Evolutionary conservation across 1,139 yeast species (phyloP).

Genomic region (Yamadazyma jaroonii): DNA sequence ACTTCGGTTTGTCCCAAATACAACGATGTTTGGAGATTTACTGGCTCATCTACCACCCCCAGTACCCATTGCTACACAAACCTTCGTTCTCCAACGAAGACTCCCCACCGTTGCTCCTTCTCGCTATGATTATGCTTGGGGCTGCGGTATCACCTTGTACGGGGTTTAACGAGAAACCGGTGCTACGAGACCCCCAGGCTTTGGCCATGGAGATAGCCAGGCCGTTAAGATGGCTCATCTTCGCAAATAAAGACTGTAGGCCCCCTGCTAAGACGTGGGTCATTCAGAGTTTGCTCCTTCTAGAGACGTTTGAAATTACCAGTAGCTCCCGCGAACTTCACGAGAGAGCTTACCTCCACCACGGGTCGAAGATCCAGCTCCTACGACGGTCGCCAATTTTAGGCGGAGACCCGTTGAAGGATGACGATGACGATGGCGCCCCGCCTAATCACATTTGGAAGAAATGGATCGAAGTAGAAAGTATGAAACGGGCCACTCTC

Average conservation of each 20-base stretch:
- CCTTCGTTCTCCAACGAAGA: constrained; percentile 56
- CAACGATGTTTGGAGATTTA: constrained; percentile 31
- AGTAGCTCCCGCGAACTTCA: constrained; percentile 49
- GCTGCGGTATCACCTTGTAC: constrained; percentile 32
- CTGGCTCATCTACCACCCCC: constrained; percentile 60
- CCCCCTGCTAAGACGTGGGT: constrained; percentile 61
- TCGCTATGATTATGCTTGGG: constrained; percentile 58
- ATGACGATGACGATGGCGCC: constrained; percentile 17
- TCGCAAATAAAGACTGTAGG: constrained; percentile 51
- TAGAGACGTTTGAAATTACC: constrained; percentile 60
- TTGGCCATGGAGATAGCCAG: constrained; percentile 47
- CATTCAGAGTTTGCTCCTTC: constrained; percentile 55
- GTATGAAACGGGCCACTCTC: constrained; percentile 30
- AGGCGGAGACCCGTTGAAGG: constrained; percentile 55
- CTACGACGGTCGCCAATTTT: constrained; percentile 65
- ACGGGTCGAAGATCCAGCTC: constrained; percentile 69
- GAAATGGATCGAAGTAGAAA: constrained; percentile 32
- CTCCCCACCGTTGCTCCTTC: constrained; percentile 50
- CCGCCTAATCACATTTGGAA: constrained; percentile 22
- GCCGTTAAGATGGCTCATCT: constrained; percentile 61
- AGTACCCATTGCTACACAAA: constrained; percentile 56
- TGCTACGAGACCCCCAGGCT: constrained; percentile 17
- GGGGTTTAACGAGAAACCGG: constrained; percentile 12
- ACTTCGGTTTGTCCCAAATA: constrained; percentile 24
- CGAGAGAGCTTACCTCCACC: constrained; percentile 71